Evolutionary conservation across 2,329 filamentous ascomycete species (phyloP).

Genomic region (Leptographium flavum): DNA sequence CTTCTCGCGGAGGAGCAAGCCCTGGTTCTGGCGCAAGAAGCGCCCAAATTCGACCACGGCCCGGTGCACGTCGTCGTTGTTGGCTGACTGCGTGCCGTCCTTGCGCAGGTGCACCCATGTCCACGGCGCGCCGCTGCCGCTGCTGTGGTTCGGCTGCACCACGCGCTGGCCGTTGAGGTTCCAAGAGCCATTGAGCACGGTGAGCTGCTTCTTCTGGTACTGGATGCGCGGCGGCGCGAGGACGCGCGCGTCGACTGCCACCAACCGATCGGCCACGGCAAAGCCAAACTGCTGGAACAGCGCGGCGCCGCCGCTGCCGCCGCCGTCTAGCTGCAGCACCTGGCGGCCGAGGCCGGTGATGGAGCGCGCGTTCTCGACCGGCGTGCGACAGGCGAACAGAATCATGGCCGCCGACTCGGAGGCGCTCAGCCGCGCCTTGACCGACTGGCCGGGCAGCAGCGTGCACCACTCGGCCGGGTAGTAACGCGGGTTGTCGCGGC

Average conservation of each 20-base stretch:
- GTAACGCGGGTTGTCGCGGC: conserved; percentile 39
- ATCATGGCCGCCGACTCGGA: conserved; percentile 58
- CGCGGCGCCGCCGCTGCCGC: conserved; percentile 22
- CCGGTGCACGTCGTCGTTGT: neutral
- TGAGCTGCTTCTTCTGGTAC: conserved; percentile 32
- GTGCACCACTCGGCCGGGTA: conserved; percentile 52
- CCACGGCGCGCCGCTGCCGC: conserved; percentile 34
- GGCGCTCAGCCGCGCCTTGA: conserved; percentile 42
- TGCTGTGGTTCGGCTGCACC: conserved; percentile 17
- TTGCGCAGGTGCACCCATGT: conserved; percentile 21
- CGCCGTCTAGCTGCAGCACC: conserved; percentile 40
- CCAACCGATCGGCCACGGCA: conserved; percentile 40
- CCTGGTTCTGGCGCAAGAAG: conserved; percentile 22
- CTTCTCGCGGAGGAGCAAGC: conserved; percentile 20
- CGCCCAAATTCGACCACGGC: conserved; percentile 20
- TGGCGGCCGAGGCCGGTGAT: conserved; percentile 44
- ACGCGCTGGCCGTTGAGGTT: conserved; percentile 50
- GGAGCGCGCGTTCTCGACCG: conserved; percentile 50
- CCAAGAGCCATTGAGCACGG: conserved; percentile 46
- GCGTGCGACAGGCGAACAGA: conserved; percentile 52
- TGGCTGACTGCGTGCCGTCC: neutral
- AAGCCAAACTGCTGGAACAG: conserved; percentile 48
- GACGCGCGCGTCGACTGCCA: conserved; percentile 61
- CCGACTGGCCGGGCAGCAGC: conserved; percentile 49
- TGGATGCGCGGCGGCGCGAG: conserved; percentile 43